Percentiles rank a stretch among this genome's conserved stretches.
Evolutionary conservation across 257 asterid genomes (phyloP).

Genomic region (Hygrophila difformis): DNA sequence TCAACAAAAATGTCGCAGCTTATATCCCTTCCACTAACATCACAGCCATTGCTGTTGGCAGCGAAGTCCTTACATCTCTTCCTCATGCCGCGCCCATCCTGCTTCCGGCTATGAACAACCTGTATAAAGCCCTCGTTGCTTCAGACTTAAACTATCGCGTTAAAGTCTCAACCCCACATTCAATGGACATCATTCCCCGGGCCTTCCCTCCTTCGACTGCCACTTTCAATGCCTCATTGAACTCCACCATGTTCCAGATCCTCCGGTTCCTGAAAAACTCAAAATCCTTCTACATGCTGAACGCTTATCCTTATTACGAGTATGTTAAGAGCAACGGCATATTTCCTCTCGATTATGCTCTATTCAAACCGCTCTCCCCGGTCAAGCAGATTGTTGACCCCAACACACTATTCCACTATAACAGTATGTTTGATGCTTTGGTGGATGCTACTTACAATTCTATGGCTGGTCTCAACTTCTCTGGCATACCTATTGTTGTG

Average conservation of each 20-base stretch:
- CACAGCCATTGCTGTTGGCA: background rate
- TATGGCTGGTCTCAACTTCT: background rate
- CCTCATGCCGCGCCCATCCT: background rate
- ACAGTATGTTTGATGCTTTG: background rate
- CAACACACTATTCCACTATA: background rate
- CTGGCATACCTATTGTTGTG: constrained; percentile 38
- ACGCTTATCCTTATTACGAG: background rate
- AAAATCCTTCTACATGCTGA: background rate
- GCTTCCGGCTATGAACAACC: background rate
- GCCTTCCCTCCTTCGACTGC: background rate
- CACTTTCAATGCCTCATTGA: background rate
- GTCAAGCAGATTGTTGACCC: background rate
- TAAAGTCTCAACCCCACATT: background rate
- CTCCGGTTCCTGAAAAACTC: background rate
- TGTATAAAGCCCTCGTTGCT: background rate
- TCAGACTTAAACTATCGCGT: background rate
- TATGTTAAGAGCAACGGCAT: background rate
- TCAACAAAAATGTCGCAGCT: background rate
- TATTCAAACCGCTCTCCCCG: background rate
- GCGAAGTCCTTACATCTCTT: background rate
- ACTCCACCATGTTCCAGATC: background rate
- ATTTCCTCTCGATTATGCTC: background rate
- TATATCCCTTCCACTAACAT: background rate
- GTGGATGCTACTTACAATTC: background rate
- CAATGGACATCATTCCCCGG: background rate